Conservation (phyloP, 2,329 filamentous ascomycete species). For the Colletotrichum chlorophyti region DNA sequence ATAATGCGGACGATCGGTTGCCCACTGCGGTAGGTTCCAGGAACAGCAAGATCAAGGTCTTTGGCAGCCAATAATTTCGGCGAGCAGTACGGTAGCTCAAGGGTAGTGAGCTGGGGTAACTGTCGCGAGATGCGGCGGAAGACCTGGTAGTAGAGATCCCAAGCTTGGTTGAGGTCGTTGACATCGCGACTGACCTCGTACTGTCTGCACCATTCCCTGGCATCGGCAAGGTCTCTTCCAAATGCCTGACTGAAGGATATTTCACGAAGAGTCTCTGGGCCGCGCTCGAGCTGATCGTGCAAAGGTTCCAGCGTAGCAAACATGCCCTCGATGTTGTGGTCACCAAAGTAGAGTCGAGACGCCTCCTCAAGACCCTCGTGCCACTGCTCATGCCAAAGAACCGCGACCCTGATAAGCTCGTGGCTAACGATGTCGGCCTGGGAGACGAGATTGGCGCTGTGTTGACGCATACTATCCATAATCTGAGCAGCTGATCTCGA, state of each 20-base stretch:
- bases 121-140: slow-evolving; percentile 96
- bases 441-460: slow-evolving; percentile 90
- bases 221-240: slow-evolving; percentile 92
- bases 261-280: slow-evolving; percentile 91
- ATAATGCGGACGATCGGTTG: slow-evolving; percentile 82
- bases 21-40: slow-evolving; percentile 87
- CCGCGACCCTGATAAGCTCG: slow-evolving; percentile 95
- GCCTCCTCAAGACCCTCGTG: slow-evolving; percentile 98
- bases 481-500: slow-evolving; percentile 90
- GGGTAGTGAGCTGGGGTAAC: slow-evolving; percentile 86
- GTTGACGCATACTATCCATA: slow-evolving; percentile 97
- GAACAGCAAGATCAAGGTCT: slow-evolving; percentile 92
- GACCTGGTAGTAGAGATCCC: slow-evolving; percentile 99
- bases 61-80: slow-evolving; percentile 87
- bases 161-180: slow-evolving; percentile 95
- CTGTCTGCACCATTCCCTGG: slow-evolving; percentile 92
- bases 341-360: slow-evolving; percentile 94
- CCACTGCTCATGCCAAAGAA: slow-evolving; percentile 99
- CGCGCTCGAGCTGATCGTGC: slow-evolving; percentile 88
- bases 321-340: slow-evolving; percentile 98
- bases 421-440: slow-evolving; percentile 95
- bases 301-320: slow-evolving; percentile 88
- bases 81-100: slow-evolving; percentile 96
- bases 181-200: slow-evolving; percentile 89
- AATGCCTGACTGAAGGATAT: slow-evolving; percentile 98